These are phyloP conservation scores for Acorus gramineus DNA, from an alignment of 106 monocot species.

Conservation along the genomic window DNA sequence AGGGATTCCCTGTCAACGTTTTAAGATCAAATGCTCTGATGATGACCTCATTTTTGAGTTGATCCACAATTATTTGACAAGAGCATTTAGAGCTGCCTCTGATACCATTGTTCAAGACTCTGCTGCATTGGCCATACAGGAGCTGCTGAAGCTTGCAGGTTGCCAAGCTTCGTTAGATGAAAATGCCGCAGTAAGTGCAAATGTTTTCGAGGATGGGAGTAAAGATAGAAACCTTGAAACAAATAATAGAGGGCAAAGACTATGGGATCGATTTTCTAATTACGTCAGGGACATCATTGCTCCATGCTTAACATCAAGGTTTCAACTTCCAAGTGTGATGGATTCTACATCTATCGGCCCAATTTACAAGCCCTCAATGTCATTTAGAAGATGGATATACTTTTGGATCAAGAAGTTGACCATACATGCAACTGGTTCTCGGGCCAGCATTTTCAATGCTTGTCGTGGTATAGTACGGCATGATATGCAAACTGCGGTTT, in stretches of 20 bases:
- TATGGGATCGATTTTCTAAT: constrained; percentile 93
- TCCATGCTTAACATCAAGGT: constrained; percentile 93
- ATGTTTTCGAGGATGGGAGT: constrained; percentile 4
- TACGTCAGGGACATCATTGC: constrained; percentile 97
- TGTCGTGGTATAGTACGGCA: constrained; percentile 94
- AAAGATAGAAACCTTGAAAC: constrained; percentile 14
- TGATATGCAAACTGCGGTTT: constrained; percentile 95
- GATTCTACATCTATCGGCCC: constrained; percentile 56
- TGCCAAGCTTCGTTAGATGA: constrained; percentile 70
- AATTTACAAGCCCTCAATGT: constrained; percentile 80
- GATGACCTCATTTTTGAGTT: constrained; percentile 99
- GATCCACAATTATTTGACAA: constrained; percentile 91
- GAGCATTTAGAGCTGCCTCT: constrained; percentile 92
- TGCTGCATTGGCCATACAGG: constrained; percentile 97
- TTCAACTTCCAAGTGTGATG: constrained; percentile 68
- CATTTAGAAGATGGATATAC: constrained; percentile 93
- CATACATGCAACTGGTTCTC: constrained; percentile 73
- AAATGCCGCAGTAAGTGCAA: constrained; percentile 5
- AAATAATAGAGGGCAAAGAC: constrained; percentile 45
- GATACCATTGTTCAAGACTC: constrained; percentile 90
- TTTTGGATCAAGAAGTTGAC: constrained; percentile 81
- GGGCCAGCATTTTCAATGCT: constrained; percentile 74
- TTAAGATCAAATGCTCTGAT: constrained; percentile 96
- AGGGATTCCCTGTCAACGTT: constrained; percentile 63
- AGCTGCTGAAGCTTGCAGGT: constrained; percentile 81